Conservation (phyloP, 257 asterid genomes). For the Galeopsis tetrahit region DNA sequence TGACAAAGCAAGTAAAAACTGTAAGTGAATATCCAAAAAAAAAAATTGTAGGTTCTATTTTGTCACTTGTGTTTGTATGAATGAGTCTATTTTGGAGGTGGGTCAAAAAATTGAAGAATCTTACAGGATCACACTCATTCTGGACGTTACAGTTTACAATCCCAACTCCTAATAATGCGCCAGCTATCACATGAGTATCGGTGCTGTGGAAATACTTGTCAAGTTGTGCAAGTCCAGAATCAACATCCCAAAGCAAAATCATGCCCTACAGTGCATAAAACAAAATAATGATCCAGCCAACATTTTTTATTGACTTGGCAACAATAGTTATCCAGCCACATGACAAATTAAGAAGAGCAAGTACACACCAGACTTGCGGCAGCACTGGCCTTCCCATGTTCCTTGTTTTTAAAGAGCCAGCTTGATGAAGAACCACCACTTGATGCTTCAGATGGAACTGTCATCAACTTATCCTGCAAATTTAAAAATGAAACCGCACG, state of each 20-base stretch:
- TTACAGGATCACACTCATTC: slow-evolving; percentile 96
- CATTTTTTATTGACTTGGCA: background rate
- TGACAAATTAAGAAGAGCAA: background rate
- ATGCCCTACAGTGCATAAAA: slow-evolving; percentile 63
- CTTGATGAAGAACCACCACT: slow-evolving; percentile 74
- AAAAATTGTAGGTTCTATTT: background rate
- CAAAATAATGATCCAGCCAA: slow-evolving; percentile 30
- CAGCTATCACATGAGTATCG: slow-evolving; percentile 75
- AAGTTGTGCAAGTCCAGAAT: slow-evolving; percentile 91
- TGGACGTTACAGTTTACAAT: slow-evolving; percentile 78
- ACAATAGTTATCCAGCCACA: background rate
- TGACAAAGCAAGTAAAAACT: slow-evolving; percentile 40
- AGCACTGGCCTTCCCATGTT: slow-evolving; percentile 96
- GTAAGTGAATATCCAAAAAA: slow-evolving; percentile 10
- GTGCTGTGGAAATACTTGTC: slow-evolving; percentile 91
- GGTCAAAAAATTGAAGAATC: slow-evolving; percentile 27
- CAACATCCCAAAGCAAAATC: slow-evolving; percentile 97
- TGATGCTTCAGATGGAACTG: slow-evolving; percentile 79
- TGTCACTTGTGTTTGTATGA: background rate
- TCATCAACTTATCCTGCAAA: slow-evolving; percentile 92
- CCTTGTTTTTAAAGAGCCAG: slow-evolving; percentile 96
- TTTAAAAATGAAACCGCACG: background rate
- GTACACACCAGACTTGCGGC: slow-evolving; percentile 89
- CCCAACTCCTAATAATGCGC: slow-evolving; percentile 93
- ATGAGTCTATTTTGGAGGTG: background rate